phyloP scores from a whole-genome alignment of 1,139 yeast species.

The Meyerozyma smithsonii region DNA sequence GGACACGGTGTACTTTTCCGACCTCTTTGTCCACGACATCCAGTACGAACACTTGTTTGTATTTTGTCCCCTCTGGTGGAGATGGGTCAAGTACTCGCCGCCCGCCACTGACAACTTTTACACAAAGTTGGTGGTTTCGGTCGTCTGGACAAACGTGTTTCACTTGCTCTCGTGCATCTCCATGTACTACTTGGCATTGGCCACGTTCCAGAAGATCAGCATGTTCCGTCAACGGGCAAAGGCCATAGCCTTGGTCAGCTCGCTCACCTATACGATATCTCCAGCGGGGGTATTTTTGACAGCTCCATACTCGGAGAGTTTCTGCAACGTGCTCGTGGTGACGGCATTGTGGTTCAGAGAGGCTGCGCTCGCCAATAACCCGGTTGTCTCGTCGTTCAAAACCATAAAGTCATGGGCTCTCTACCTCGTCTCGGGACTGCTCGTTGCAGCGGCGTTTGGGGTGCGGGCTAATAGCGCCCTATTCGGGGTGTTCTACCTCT shows the following conservation, averaged over 20 bases:
- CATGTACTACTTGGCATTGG: constrained; percentile 46
- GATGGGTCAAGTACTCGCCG: constrained; percentile 32
- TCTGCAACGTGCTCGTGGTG: constrained; percentile 62
- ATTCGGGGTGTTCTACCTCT: constrained; percentile 62
- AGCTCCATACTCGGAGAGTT: constrained; percentile 73
- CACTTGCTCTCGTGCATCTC: constrained; percentile 49
- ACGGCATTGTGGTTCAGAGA: constrained; percentile 54
- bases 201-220: constrained; percentile 18
- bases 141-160: constrained; percentile 45
- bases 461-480: constrained; percentile 75
- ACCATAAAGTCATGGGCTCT: constrained; percentile 8
- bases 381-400: constrained; percentile 13
- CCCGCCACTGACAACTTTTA: constrained; percentile 31
- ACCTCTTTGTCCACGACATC: constrained; percentile 47
- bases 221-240: background rate
- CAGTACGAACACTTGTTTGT: constrained; percentile 86
- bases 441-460: constrained; percentile 54
- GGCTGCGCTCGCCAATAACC: constrained; percentile 21
- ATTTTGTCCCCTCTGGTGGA: constrained; percentile 77
- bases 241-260: constrained; percentile 29
- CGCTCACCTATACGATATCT: constrained; percentile 52
- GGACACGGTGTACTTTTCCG: constrained; percentile 81
- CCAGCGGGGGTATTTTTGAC: constrained; percentile 82
- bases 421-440: constrained; percentile 53
- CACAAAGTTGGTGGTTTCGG: constrained; percentile 36